phyloP scores from a whole-genome alignment of 2,329 filamentous ascomycete genomes.

The Xylariaceae sp. region DNA sequence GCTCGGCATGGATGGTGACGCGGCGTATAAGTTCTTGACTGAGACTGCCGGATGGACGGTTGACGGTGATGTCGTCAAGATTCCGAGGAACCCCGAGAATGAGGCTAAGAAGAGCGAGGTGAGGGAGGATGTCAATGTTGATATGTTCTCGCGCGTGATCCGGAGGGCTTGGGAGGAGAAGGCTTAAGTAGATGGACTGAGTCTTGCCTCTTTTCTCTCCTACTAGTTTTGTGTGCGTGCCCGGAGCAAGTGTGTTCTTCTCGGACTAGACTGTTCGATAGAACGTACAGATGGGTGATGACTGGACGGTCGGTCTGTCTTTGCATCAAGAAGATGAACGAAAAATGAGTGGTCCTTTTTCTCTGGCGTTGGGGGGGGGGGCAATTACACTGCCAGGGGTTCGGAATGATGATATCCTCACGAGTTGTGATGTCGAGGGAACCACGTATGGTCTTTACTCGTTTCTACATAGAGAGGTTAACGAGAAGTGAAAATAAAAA shows the following conservation, averaged over 20 bases:
- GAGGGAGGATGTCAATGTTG: slow-evolving; percentile 88
- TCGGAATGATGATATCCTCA: slow-evolving; percentile 10
- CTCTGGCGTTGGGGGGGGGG: slow-evolving; percentile 24
- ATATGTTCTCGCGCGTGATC: slow-evolving; percentile 78
- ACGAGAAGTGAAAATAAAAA: slow-evolving; percentile 19
- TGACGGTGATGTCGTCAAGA: slow-evolving; percentile 62
- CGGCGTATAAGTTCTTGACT: slow-evolving; percentile 71
- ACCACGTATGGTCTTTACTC: too few species aligned
- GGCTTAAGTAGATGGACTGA: slow-evolving; percentile 38
- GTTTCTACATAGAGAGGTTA: slow-evolving; percentile 16
- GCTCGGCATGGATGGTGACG: slow-evolving; percentile 67
- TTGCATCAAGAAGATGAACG: not conserved
- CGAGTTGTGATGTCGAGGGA: too few species aligned
- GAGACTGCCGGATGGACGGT: slow-evolving; percentile 87
- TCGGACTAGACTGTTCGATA: too few species aligned
- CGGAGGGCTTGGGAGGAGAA: slow-evolving; percentile 83
- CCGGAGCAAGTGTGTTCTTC: too few species aligned
- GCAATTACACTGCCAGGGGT: slow-evolving; percentile 12
- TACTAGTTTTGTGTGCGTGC: too few species aligned
- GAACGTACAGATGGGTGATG: too few species aligned
- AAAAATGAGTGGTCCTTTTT: slow-evolving; percentile 7
- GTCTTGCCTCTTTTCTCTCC: not conserved
- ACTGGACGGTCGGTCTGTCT: too few species aligned
- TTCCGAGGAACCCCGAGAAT: slow-evolving; percentile 94
- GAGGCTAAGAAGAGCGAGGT: slow-evolving; percentile 96